These are phyloP conservation scores for Xylariaceae sp. DNA, from an alignment of 2,329 filamentous ascomycete genomes.

Conservation along the genomic window DNA sequence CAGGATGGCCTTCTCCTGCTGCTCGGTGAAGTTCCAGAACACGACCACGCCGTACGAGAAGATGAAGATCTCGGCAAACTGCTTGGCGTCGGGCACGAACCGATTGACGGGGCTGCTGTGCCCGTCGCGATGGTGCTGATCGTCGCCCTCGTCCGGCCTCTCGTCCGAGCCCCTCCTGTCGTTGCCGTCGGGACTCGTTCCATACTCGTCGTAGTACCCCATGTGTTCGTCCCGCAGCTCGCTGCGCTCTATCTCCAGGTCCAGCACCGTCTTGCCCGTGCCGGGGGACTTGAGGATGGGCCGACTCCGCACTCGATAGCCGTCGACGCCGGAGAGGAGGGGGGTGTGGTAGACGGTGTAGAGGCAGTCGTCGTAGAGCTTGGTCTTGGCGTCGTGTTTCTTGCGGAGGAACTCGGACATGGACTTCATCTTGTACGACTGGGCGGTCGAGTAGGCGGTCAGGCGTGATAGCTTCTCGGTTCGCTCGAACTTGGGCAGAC, in stretches of 20 bases:
- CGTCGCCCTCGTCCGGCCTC: not conserved
- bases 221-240: constrained; percentile 87
- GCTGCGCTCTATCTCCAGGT: constrained; percentile 93
- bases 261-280: constrained; percentile 81
- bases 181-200: constrained; percentile 36
- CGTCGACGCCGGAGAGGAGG: constrained; percentile 78
- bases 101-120: constrained; percentile 50
- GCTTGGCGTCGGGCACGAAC: constrained; percentile 68
- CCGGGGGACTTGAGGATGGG: constrained; percentile 91
- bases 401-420: constrained; percentile 88
- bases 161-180: constrained; percentile 21
- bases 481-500: constrained; percentile 81
- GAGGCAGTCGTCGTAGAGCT: constrained; percentile 95
- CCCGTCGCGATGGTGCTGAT: constrained; percentile 3
- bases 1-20: constrained; percentile 93
- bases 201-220: constrained; percentile 80
- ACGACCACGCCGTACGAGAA: constrained; percentile 97
- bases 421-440: constrained; percentile 84
- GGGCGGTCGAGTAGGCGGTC: constrained; percentile 94
- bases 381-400: constrained; percentile 86
- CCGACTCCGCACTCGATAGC: constrained; percentile 84
- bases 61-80: constrained; percentile 93
- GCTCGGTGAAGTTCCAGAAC: constrained; percentile 97
- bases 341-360: constrained; percentile 95
- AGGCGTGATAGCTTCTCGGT: constrained; percentile 85